These are phyloP conservation scores for Ceratocystis diversiconidia DNA, from an alignment of 2,329 filamentous ascomycete species.

Conservation along the genomic window DNA sequence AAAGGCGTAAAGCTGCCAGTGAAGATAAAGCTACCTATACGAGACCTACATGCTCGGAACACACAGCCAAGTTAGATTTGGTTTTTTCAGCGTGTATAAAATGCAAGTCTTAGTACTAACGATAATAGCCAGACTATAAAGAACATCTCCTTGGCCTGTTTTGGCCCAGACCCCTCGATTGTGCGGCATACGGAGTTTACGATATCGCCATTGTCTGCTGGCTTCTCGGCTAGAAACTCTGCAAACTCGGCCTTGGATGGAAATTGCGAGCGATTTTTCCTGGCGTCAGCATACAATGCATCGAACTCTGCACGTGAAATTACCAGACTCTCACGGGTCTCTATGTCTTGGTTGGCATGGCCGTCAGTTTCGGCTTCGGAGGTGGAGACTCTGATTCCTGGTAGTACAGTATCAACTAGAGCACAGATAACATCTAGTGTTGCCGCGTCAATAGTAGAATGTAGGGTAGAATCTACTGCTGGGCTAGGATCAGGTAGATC, in stretches of 20 bases:
- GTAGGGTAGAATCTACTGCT: constrained; percentile 17
- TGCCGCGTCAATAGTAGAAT: constrained; percentile 29
- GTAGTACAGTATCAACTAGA: constrained; percentile 44
- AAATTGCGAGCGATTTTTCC: constrained; percentile 26
- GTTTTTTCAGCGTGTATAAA: not conserved
- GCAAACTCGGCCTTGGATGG: constrained; percentile 33
- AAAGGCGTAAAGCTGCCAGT: constrained; percentile 54
- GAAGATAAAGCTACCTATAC: constrained; percentile 47
- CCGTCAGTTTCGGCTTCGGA: not conserved
- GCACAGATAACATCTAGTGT: constrained; percentile 34
- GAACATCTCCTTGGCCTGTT: constrained; percentile 27
- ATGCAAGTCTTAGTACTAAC: constrained; percentile 26
- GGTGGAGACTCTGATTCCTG: constrained; percentile 36
- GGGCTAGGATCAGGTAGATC: not conserved
- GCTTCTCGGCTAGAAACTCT: constrained; percentile 39
- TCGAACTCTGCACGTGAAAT: constrained; percentile 39
- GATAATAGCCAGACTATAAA: constrained; percentile 29
- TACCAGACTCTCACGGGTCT: constrained; percentile 21
- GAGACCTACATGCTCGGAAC: constrained; percentile 35
- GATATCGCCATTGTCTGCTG: constrained; percentile 39
- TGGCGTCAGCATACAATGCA: constrained; percentile 29
- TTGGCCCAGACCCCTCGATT: constrained; percentile 26
- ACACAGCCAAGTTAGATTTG: not conserved
- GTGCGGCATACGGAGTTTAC: constrained; percentile 33
- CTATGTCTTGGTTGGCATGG: constrained; percentile 23